Evolutionary conservation across 768 basidiomycete species (phyloP).

Genomic region (Naganishia antarctica): DNA sequence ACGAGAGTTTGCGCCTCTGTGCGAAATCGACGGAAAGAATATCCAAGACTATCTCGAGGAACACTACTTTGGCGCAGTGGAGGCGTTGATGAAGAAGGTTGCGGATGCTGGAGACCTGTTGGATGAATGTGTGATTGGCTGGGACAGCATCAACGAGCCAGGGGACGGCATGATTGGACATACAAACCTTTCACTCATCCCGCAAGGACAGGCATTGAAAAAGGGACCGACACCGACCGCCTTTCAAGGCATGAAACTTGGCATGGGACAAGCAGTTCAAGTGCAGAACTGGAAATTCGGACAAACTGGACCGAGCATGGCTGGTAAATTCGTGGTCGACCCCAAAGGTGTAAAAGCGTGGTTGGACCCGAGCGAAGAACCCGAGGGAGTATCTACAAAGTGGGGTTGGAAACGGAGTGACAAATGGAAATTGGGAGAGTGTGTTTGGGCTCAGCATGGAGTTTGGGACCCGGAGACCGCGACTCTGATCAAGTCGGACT

Average conservation of each 20-base stretch:
- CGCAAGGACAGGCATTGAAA: slow-evolving; percentile 55
- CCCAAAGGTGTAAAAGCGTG: slow-evolving; percentile 76
- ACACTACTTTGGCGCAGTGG: slow-evolving; percentile 72
- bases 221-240: slow-evolving; percentile 85
- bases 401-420: slow-evolving; percentile 80
- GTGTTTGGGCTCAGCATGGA: slow-evolving; percentile 77
- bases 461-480: slow-evolving; percentile 76
- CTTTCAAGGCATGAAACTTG: slow-evolving; percentile 73
- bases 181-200: slow-evolving; percentile 63
- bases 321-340: slow-evolving; percentile 74
- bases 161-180: slow-evolving; percentile 74
- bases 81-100: slow-evolving; percentile 47
- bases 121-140: slow-evolving; percentile 86
- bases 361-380: slow-evolving; percentile 57
- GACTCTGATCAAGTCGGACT: slow-evolving; percentile 63
- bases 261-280: slow-evolving; percentile 72
- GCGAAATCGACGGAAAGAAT: slow-evolving; percentile 81
- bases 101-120: slow-evolving; percentile 58
- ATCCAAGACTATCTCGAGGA: slow-evolving; percentile 82
- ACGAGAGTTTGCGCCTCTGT: slow-evolving; percentile 79
- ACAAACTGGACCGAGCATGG: slow-evolving; percentile 66
- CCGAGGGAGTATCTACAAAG: slow-evolving; percentile 51
- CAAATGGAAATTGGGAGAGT: slow-evolving; percentile 46
- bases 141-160: slow-evolving; percentile 96
- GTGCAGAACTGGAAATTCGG: slow-evolving; percentile 80